Evolutionary conservation across 2,329 filamentous ascomycete genomes (phyloP).

Genomic region (Colletotrichum falcatum): DNA sequence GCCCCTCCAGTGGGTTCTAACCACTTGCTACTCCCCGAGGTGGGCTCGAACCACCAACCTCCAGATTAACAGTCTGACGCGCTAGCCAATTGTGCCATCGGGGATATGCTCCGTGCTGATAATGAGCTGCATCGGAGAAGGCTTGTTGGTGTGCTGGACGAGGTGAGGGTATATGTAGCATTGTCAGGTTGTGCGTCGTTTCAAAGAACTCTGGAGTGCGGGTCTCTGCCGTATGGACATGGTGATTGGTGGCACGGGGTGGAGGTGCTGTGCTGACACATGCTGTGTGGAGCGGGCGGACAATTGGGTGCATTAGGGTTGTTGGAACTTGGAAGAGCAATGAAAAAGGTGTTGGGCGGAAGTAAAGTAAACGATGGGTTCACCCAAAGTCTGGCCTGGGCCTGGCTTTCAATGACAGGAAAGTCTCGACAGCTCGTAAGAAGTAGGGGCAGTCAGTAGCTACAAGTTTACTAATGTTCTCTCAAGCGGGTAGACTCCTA

Average conservation of each 20-base stretch:
- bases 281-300: neutral
- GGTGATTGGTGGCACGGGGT: conserved; percentile 2
- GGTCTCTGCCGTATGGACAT: neutral
- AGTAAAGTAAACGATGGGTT: neutral
- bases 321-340: neutral
- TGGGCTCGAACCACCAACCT: conserved; percentile 42
- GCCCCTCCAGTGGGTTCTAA: conserved; percentile 18
- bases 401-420: neutral
- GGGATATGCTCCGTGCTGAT: conserved; percentile 28
- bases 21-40: conserved; percentile 36
- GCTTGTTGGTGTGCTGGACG: neutral
- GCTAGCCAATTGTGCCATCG: conserved; percentile 42
- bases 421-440: neutral
- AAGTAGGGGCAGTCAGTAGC: neutral
- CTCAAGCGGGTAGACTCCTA: neutral
- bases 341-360: neutral
- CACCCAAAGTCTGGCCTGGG: neutral
- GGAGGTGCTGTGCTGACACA: no score
- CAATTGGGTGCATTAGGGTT: neutral
- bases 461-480: neutral
- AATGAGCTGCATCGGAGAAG: conserved; percentile 30
- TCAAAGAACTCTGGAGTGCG: conserved; percentile 6
- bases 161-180: no score
- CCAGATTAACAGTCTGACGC: conserved; percentile 42
- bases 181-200: conserved; percentile 5